Base-by-base conservation (phyloP, 2,329 filamentous ascomycete species). In the Sclerotinia borealis region DNA sequence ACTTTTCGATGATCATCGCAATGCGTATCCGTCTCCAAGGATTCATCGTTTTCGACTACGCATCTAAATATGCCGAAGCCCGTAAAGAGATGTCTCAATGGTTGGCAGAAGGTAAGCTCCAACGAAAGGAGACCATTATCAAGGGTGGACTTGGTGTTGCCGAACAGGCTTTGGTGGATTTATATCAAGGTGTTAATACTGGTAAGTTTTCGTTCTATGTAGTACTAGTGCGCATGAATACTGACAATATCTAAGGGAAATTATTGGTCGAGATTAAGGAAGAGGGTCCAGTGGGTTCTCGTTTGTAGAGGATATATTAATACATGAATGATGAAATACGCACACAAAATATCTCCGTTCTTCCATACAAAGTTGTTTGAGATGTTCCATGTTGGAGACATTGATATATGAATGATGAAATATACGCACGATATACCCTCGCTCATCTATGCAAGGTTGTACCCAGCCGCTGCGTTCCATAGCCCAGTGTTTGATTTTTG, bases 41-140 rank as follows among this genome's bases (percentile, higher is more conserved):
- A 0, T 92, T 93, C 76, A 87, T 92, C 66, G 83, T 91, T 55
- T 83, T 90, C 62, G 90, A 92, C 73, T 90, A 82, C 71, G 76
- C 74, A 5, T 77, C 81, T 59, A 79, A 87, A 70, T 89, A 83
- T 72, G 72, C 79, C 0, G 74, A 77, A 48, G 90, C 87, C 0
- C 76, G 82, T 68, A 78, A 81, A 72, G 80, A 91, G 69, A 77
- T 92, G 17, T 81, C 81, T 1, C 75, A 83, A 67, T 92, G 89
- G 89, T 73, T 91, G n/a, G 77, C 78, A 2, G 85, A 91, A 72
- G 90, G 90, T 56, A 90, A 87, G 77, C 75, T 93, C 67, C 85
- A 90, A 81, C 78, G 85, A 63, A 86, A 87, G 73, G 88, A 92
- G 75, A 87, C 86, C 2, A 82, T 93, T 63, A 75, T 92, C 65